phyloP scores from a whole-genome alignment of 2,329 filamentous ascomycete genomes.

The Penicillium sp. region DNA sequence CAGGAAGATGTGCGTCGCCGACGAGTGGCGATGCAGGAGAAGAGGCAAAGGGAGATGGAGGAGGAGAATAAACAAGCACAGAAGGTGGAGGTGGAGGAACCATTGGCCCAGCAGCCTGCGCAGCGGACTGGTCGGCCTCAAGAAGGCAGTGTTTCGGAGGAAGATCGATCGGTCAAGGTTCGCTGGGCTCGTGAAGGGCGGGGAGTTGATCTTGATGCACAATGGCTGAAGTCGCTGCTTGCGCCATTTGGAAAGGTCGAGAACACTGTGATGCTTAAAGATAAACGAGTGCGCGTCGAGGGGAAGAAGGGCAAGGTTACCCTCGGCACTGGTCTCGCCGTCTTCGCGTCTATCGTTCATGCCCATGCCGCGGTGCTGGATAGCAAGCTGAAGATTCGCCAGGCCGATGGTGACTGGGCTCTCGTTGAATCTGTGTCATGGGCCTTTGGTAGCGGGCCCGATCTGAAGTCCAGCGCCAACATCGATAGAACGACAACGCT shows the following conservation, averaged over 20 bases:
- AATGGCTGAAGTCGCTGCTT: conserved; percentile 49
- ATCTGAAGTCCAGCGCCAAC: conserved; percentile 31
- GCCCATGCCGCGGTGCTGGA: conserved; percentile 58
- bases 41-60: conserved; percentile 36
- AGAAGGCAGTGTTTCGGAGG: conserved; percentile 48
- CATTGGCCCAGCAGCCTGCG: conserved; percentile 31
- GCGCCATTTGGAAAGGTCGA: conserved; percentile 57
- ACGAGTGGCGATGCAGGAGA: conserved; percentile 49
- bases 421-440: conserved; percentile 55
- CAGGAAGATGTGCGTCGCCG: conserved; percentile 54
- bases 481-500: conserved; percentile 12
- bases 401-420: conserved; percentile 44
- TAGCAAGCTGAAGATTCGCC: conserved; percentile 37
- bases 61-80: conserved; percentile 22
- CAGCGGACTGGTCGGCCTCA: conserved; percentile 35
- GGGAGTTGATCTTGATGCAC: conserved; percentile 48
- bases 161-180: conserved; percentile 59
- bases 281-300: conserved; percentile 53
- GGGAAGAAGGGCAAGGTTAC: conserved; percentile 52
- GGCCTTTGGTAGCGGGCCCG: conserved; percentile 54
- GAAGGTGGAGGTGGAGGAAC: conserved; percentile 38
- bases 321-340: conserved; percentile 54
- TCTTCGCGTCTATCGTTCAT: conserved; percentile 57
- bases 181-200: conserved; percentile 53
- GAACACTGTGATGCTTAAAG: conserved; percentile 53